Percentiles rank a stretch among this genome's conserved stretches.
Conservation (phyloP, 495 filamentous ascomycete genomes). For the Penicillium longicatenatum region DNA sequence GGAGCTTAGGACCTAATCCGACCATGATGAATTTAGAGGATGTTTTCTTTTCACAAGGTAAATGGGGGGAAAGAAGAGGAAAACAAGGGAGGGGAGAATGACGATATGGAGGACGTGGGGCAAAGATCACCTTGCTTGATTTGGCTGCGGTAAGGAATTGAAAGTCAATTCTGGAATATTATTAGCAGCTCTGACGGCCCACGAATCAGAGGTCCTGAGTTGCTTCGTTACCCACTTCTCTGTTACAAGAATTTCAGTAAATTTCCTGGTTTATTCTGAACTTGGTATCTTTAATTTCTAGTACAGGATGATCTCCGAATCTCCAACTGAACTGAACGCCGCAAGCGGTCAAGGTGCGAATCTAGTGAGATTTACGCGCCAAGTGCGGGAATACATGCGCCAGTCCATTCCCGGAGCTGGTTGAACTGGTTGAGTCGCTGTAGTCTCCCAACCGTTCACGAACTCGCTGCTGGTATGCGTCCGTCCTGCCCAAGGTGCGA, state of each 20-base stretch:
- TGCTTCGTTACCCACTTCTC: background rate
- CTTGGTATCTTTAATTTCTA: background rate
- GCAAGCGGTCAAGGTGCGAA: conserved; percentile 11
- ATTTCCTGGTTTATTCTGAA: background rate
- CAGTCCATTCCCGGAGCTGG: conserved; percentile 24
- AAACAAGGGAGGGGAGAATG: conserved; percentile 20
- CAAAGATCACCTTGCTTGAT: conserved; percentile 29
- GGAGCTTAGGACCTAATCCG: conserved; percentile 69
- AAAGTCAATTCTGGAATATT: conserved; percentile 2
- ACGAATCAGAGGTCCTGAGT: background rate
- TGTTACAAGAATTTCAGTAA: background rate
- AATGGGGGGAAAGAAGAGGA: conserved; percentile 9
- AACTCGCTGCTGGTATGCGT: conserved; percentile 46
- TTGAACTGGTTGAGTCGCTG: conserved; percentile 4
- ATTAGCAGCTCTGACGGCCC: background rate
- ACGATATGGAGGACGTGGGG: conserved; percentile 31
- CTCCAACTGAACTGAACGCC: background rate
- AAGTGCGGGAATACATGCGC: conserved; percentile 51
- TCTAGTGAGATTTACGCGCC: conserved; percentile 26
- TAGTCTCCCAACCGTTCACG: conserved; percentile 36
- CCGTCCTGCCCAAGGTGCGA: conserved; percentile 48
- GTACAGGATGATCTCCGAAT: background rate
- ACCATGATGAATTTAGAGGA: conserved; percentile 62
- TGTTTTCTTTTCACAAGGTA: conserved; percentile 6
- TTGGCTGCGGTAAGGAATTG: conserved; percentile 27